A percentile compares a stretch with the other conserved stretches of the same genome.
Conservation (phyloP, 2,329 filamentous ascomycete genomes). For the Fusarium secorum region DNA sequence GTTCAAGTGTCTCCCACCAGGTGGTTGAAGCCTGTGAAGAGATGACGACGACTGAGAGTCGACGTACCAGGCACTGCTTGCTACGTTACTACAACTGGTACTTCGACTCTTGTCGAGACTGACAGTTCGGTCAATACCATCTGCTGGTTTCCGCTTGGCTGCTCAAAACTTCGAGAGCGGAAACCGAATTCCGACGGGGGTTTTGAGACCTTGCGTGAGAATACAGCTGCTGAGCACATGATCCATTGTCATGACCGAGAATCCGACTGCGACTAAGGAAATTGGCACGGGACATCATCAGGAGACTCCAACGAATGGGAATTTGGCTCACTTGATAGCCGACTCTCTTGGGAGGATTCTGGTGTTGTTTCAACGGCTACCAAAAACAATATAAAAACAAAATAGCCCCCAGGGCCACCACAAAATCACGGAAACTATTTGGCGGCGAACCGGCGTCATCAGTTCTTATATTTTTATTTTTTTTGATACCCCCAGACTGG, state of each 20-base stretch:
- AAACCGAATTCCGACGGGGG: too few relatives aligned
- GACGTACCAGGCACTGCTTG: background rate
- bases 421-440: background rate
- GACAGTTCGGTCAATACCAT: background rate
- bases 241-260: background rate
- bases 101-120: background rate
- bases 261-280: too few relatives aligned
- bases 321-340: too few relatives aligned
- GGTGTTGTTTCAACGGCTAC: background rate
- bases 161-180: background rate
- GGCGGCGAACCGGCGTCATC: background rate
- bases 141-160: background rate
- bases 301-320: accelerated
- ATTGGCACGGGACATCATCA: background rate
- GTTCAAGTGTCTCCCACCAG: background rate
- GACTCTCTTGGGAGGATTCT: background rate
- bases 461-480: background rate
- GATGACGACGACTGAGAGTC: background rate
- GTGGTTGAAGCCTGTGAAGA: too few relatives aligned
- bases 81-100: background rate
- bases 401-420: too few relatives aligned
- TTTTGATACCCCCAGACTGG: background rate
- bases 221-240: background rate
- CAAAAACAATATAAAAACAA: background rate
- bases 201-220: background rate